Evolutionary conservation across 1,284 basidiomycete genomes (phyloP).

Genomic region (Ceratobasidium sp.): DNA sequence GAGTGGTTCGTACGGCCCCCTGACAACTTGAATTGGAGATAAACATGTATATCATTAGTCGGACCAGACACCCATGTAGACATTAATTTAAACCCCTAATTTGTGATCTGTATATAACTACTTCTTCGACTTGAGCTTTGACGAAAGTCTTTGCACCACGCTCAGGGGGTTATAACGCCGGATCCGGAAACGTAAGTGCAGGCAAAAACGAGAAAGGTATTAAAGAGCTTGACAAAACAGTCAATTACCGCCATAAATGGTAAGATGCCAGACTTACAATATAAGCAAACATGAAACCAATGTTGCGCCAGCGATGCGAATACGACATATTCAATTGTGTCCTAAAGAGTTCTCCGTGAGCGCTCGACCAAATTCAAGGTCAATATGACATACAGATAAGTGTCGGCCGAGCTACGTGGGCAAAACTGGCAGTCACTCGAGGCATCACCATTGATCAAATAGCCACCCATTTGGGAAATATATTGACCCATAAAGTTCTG

Average conservation of each 20-base stretch:
- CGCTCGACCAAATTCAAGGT: not conserved
- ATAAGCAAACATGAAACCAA: conserved; percentile 70
- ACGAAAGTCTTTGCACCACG: too few species aligned
- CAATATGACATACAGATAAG: conserved; percentile 10
- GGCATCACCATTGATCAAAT: conserved; percentile 74
- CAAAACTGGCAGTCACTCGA: conserved; percentile 70
- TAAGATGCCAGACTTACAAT: too few species aligned
- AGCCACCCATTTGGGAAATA: conserved; percentile 69
- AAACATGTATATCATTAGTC: too few species aligned
- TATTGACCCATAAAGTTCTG: conserved; percentile 71
- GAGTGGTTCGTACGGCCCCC: too few species aligned
- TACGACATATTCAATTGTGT: conserved; percentile 77
- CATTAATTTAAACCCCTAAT: too few species aligned
- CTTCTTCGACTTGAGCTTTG: too few species aligned
- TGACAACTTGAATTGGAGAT: too few species aligned
- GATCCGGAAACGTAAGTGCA: conserved; percentile 28
- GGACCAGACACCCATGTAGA: too few species aligned
- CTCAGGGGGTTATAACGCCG: too few species aligned
- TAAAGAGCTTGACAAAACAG: conserved; percentile 34
- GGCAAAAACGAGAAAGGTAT: conserved; percentile 1
- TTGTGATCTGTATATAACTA: too few species aligned
- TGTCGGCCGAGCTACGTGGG: conserved; percentile 57
- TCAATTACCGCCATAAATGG: conserved; percentile 47
- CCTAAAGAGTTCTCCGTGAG: conserved; percentile 49
- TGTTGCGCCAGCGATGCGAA: conserved; percentile 72